These are phyloP conservation scores for Protomyces pachydermus DNA, from an alignment of 1,139 yeast species.

Conservation along the genomic window DNA sequence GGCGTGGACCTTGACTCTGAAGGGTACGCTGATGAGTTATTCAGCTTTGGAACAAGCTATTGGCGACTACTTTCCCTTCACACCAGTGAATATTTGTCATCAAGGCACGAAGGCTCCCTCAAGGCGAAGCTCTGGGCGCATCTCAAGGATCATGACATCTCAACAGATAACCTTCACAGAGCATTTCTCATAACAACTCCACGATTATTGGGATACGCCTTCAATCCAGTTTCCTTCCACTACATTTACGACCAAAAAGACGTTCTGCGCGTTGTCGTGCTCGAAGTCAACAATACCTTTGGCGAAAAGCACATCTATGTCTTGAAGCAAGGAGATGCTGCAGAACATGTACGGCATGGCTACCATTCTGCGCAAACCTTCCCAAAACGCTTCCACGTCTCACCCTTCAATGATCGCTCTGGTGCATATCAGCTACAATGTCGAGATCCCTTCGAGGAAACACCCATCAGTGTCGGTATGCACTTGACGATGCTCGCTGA, in stretches of 20 bases:
- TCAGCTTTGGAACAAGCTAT: background rate
- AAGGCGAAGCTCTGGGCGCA: conserved; percentile 20
- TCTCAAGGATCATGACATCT: conserved; percentile 10
- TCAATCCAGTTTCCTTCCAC: conserved; percentile 26
- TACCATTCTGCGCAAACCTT: conserved; percentile 13
- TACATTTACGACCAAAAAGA: conserved; percentile 7
- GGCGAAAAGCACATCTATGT: conserved; percentile 25
- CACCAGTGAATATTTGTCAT: conserved; percentile 7
- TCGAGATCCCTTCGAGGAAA: conserved; percentile 2
- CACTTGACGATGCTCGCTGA: conserved; percentile 12
- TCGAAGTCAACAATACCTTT: conserved; percentile 26
- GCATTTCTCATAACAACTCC: conserved; percentile 17
- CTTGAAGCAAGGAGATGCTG: conserved; percentile 2
- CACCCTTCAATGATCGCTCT: conserved; percentile 26
- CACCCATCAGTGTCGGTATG: conserved; percentile 2
- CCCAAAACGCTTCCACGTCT: conserved; percentile 23
- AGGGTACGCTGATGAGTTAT: conserved; percentile 1
- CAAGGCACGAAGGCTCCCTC: conserved; percentile 4
- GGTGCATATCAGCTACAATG: conserved; percentile 19
- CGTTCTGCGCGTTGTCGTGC: conserved; percentile 3
- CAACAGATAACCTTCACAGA: background rate
- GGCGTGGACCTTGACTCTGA: conserved; percentile 9
- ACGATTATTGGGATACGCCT: conserved; percentile 24
- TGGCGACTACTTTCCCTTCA: conserved; percentile 12
- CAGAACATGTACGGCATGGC: background rate